A percentile compares a stretch with the other conserved stretches of the same genome.
phyloP scores from a whole-genome alignment of 2,329 filamentous ascomycete species.

The Monilinia fructigena region DNA sequence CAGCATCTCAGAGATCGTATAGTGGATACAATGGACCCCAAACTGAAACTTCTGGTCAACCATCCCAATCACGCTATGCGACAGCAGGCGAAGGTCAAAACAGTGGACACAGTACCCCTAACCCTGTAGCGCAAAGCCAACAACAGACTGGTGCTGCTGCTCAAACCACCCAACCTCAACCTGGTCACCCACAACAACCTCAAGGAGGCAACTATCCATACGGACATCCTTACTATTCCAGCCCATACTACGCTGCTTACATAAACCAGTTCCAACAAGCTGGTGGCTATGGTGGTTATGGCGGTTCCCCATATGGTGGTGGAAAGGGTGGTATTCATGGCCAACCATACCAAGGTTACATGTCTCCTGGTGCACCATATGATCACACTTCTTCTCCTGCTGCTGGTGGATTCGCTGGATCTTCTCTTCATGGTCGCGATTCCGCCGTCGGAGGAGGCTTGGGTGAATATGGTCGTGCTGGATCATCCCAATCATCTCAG shows the following conservation, averaged over 20 bases:
- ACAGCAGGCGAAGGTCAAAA: conserved; percentile 69
- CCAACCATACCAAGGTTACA: conserved; percentile 41
- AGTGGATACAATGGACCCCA: conserved; percentile 70
- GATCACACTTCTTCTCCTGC: conserved; percentile 41
- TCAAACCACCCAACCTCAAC: conserved; percentile 44
- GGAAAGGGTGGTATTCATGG: conserved; percentile 40
- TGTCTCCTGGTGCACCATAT: conserved; percentile 40
- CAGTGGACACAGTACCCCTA: conserved; percentile 88
- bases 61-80: conserved; percentile 61
- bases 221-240: conserved; percentile 59
- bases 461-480: conserved; percentile 41
- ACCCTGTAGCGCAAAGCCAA: conserved; percentile 63
- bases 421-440: conserved; percentile 41
- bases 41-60: conserved; percentile 64
- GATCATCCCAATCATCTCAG: conserved; percentile 39
- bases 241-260: conserved; percentile 63
- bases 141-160: conserved; percentile 45
- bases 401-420: conserved; percentile 37
- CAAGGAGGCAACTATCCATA: conserved; percentile 51
- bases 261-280: conserved; percentile 52
- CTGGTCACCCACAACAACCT: conserved; percentile 51
- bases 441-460: conserved; percentile 38
- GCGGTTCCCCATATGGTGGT: conserved; percentile 40
- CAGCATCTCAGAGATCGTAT: conserved; percentile 69
- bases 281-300: conserved; percentile 40